Conservation (phyloP, 768 basidiomycete genomes). For the Zangia roseola region DNA sequence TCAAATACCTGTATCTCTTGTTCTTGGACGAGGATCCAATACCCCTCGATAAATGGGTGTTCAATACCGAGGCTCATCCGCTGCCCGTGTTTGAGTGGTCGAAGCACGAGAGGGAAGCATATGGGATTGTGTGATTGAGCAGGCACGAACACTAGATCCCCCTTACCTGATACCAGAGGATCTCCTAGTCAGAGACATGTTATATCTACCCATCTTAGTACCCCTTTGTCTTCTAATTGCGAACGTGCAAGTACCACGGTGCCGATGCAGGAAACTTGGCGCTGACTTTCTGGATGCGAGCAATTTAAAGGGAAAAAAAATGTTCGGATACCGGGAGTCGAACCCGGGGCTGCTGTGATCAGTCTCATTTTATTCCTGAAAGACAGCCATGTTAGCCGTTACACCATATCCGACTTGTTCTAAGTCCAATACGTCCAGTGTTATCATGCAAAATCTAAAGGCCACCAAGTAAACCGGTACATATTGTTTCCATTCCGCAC, state of each 20-base stretch:
- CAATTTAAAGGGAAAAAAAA: constrained; percentile 17
- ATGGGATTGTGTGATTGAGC: constrained; percentile 22
- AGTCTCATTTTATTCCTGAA: constrained; percentile 13
- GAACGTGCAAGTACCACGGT: too few species aligned
- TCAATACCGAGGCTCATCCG: constrained; percentile 74
- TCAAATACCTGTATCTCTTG: constrained; percentile 73
- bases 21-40: constrained; percentile 63
- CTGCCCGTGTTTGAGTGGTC: constrained; percentile 73
- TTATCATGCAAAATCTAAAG: too few species aligned
- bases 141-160: too few species aligned
- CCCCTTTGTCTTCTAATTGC: too few species aligned
- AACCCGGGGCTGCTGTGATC: constrained; percentile 37
- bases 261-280: too few species aligned
- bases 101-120: constrained; percentile 46
- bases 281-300: too few species aligned
- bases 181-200: too few species aligned
- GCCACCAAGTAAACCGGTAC: too few species aligned
- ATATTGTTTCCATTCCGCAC: too few species aligned
- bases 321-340: constrained; percentile 37
- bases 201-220: too few species aligned
- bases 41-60: constrained; percentile 54
- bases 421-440: not conserved
- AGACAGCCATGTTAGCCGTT: constrained; percentile 38
- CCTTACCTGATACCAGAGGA: too few species aligned
- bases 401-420: constrained; percentile 33